Conservation (phyloP, 2,329 filamentous ascomycete genomes). For the Talaromyces sp. region DNA sequence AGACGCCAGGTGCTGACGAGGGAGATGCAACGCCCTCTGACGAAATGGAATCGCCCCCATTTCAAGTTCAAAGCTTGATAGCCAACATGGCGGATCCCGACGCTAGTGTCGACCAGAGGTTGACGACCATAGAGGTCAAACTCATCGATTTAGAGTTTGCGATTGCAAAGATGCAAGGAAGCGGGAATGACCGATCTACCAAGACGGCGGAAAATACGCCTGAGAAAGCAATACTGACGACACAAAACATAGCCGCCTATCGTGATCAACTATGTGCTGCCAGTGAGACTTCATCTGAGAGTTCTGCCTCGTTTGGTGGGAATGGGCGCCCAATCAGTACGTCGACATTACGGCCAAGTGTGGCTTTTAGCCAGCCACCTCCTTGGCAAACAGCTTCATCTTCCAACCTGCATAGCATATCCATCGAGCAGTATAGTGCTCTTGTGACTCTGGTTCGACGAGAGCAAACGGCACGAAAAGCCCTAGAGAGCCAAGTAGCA, state of each 20-base stretch:
- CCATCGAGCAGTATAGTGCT: constrained; percentile 45
- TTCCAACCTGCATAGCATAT: constrained; percentile 33
- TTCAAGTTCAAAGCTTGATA: constrained; percentile 36
- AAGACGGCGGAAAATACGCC: constrained; percentile 10
- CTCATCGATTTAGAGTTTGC: constrained; percentile 48
- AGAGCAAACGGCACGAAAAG: constrained; percentile 43
- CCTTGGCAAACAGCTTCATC: constrained; percentile 23
- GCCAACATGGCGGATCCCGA: constrained; percentile 38
- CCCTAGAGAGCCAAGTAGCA: constrained; percentile 41
- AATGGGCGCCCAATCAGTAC: constrained; percentile 25
- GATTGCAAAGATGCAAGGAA: constrained; percentile 43
- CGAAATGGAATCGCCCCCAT: constrained; percentile 22
- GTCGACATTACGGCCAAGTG: constrained; percentile 19
- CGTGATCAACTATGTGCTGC: constrained; percentile 11
- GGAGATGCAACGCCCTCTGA: constrained; percentile 14
- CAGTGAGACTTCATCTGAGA: constrained; percentile 13
- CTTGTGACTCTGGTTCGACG: constrained; percentile 42
- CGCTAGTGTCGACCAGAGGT: constrained; percentile 40
- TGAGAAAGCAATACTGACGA: constrained; percentile 7
- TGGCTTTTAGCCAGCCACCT: constrained; percentile 19
- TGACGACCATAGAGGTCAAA: constrained; percentile 49
- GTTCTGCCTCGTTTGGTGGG: constrained; percentile 8
- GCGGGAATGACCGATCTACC: constrained; percentile 19
- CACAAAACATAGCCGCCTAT: not conserved
- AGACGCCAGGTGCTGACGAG: not conserved